Evolutionary conservation across 768 basidiomycete genomes (phyloP).

Genomic region (Psilocybe cyanescens): DNA sequence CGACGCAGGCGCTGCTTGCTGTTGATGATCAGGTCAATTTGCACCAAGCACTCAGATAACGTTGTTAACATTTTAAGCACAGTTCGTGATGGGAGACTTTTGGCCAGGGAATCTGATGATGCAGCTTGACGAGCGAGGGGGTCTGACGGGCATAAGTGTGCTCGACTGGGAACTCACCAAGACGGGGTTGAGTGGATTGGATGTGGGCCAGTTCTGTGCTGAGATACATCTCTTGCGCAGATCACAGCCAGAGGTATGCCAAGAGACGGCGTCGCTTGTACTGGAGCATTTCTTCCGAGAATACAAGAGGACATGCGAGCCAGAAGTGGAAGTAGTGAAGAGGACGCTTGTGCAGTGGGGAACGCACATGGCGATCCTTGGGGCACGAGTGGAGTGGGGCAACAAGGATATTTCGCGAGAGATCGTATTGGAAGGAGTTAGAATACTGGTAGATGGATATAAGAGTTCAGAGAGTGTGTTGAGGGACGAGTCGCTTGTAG

Average conservation of each 20-base stretch:
- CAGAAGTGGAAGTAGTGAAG: conserved; percentile 33
- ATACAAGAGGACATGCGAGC: conserved; percentile 38
- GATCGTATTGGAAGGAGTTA: conserved; percentile 54
- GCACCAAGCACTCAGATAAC: not conserved
- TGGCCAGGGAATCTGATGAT: conserved; percentile 74
- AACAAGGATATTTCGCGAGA: conserved; percentile 47
- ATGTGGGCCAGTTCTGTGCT: conserved; percentile 67
- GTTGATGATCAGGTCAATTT: conserved; percentile 33
- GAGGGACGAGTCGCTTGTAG: conserved; percentile 30
- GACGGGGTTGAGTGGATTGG: conserved; percentile 58
- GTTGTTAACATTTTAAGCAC: not conserved
- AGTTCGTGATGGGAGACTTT: conserved; percentile 72
- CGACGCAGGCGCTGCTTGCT: conserved; percentile 25
- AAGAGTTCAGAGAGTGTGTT: conserved; percentile 25
- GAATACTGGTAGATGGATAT: conserved; percentile 41
- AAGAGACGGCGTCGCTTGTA: conserved; percentile 37
- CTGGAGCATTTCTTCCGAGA: conserved; percentile 47
- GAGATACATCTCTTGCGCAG: conserved; percentile 56
- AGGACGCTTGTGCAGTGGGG: conserved; percentile 53
- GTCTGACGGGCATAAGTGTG: conserved; percentile 46
- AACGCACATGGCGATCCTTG: conserved; percentile 55
- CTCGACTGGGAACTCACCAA: conserved; percentile 72
- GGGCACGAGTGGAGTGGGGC: conserved; percentile 56
- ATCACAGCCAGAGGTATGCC: conserved; percentile 44
- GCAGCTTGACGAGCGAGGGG: conserved; percentile 32